Evolutionary conservation across 1,284 basidiomycete genomes (phyloP).

Genomic region (Takashimella tepidaria): DNA sequence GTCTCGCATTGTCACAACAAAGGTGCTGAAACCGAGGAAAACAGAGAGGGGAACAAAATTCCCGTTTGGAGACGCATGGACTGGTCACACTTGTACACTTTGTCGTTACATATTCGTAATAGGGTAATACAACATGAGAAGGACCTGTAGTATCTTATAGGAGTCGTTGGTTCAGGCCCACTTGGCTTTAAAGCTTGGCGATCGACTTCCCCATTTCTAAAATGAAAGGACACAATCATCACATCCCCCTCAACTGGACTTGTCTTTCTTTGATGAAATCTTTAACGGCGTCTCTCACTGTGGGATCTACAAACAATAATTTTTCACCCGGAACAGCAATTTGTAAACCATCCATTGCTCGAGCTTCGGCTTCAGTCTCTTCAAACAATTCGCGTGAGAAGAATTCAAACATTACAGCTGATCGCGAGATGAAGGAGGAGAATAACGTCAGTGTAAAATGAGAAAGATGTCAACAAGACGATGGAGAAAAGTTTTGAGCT

Average conservation of each 20-base stretch:
- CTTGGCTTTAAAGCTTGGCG: no score
- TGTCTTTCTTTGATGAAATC: slow-evolving; percentile 39
- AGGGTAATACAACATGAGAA: no score
- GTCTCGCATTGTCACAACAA: no score
- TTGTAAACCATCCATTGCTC: slow-evolving; percentile 29
- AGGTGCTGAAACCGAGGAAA: no score
- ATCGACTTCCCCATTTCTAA: no score
- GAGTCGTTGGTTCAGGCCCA: no score
- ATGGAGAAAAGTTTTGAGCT: slow-evolving; percentile 13
- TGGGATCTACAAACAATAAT: slow-evolving; percentile 38
- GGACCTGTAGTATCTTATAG: no score
- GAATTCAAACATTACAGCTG: slow-evolving; percentile 42
- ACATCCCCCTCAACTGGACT: slow-evolving; percentile 23
- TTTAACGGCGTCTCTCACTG: slow-evolving; percentile 35
- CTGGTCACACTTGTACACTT: no score
- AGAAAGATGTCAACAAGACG: background rate
- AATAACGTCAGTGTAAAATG: background rate
- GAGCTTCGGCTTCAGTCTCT: slow-evolving; percentile 33
- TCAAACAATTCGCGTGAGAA: slow-evolving; percentile 43
- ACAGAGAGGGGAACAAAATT: no score
- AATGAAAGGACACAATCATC: no score
- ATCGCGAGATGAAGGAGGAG: background rate
- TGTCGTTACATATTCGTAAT: no score
- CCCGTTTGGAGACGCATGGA: no score
- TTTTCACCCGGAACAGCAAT: slow-evolving; percentile 25